Percentiles rank a stretch among this genome's conserved stretches.
Evolutionary conservation across 106 monocot species (phyloP).

Genomic region (Allium sativum): DNA sequence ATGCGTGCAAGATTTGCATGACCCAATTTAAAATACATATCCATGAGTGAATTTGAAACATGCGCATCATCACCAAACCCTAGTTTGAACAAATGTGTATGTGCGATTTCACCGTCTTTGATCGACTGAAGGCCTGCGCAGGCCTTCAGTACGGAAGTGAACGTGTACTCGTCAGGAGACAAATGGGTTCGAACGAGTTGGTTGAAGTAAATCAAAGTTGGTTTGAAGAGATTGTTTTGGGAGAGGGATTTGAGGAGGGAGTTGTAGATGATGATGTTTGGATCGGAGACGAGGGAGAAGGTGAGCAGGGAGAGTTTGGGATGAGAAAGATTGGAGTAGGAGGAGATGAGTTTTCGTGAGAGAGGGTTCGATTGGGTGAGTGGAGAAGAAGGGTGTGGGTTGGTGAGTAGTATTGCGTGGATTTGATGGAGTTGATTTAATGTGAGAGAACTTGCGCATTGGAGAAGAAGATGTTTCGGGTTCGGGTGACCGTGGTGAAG

Average conservation of each 20-base stretch:
- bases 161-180: slow-evolving; percentile 25
- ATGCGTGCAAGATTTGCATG: slow-evolving; percentile 4
- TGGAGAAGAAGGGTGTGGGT: slow-evolving; percentile 2
- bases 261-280: slow-evolving; percentile 12
- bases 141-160: slow-evolving; percentile 26
- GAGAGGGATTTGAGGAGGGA: slow-evolving; percentile 19
- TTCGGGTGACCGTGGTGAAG: background rate
- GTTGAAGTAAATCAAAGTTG: slow-evolving; percentile 5
- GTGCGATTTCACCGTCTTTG: slow-evolving; percentile 11
- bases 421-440: slow-evolving; percentile 4
- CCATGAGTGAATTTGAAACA: slow-evolving; percentile 18
- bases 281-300: background rate
- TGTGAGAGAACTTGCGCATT: background rate
- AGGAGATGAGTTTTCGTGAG: slow-evolving; percentile 8
- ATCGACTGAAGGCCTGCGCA: slow-evolving; percentile 7
- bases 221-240: slow-evolving; percentile 8
- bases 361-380: background rate
- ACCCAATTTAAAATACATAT: slow-evolving; percentile 33
- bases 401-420: slow-evolving; percentile 4
- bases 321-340: background rate
- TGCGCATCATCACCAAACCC: slow-evolving; percentile 14
- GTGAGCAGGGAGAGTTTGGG: background rate
- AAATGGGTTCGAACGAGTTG: slow-evolving; percentile 13
- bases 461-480: background rate
- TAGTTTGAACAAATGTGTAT: slow-evolving; percentile 6